Evolutionary conservation across 495 filamentous ascomycete genomes (phyloP).

Genomic region (Hypoxylon perforatum): DNA sequence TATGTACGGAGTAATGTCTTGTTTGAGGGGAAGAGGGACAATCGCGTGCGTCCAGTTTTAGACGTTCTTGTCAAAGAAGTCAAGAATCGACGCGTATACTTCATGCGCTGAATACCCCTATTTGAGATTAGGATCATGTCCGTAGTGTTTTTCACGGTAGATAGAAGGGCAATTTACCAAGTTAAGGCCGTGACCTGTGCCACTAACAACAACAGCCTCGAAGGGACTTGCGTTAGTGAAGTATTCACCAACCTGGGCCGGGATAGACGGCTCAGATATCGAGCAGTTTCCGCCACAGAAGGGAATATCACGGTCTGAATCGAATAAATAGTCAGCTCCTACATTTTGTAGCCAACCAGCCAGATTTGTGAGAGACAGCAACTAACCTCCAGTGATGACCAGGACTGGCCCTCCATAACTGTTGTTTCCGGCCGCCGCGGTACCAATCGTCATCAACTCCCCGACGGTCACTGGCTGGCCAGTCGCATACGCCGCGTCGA

Average conservation of each 20-base stretch:
- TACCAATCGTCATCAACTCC: constrained; percentile 58
- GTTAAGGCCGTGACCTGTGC: constrained; percentile 65
- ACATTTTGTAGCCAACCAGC: neutral
- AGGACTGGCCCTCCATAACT: constrained; percentile 60
- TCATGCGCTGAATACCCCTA: constrained; percentile 19
- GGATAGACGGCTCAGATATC: constrained; percentile 55
- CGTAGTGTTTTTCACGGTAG: neutral
- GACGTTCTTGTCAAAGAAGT: constrained; percentile 24
- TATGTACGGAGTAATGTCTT: too few relatives aligned
- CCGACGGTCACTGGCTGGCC: constrained; percentile 64
- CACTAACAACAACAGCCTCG: constrained; percentile 57
- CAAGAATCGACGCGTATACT: constrained; percentile 18
- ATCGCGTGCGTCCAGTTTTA: neutral
- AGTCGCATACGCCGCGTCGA: constrained; percentile 52
- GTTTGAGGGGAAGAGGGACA: neutral
- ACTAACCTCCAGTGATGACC: constrained; percentile 56
- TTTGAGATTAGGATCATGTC: constrained; percentile 3
- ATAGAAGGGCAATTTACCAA: constrained; percentile 34
- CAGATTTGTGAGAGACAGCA: too few relatives aligned
- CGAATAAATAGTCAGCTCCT: neutral
- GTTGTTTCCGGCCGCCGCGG: constrained; percentile 39
- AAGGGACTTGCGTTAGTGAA: constrained; percentile 60
- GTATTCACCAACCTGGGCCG: constrained; percentile 45
- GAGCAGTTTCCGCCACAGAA: constrained; percentile 67
- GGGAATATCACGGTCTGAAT: constrained; percentile 56